Conservation (phyloP, 2,329 filamentous ascomycete species). For the Aspergillus sclerotialis region DNA sequence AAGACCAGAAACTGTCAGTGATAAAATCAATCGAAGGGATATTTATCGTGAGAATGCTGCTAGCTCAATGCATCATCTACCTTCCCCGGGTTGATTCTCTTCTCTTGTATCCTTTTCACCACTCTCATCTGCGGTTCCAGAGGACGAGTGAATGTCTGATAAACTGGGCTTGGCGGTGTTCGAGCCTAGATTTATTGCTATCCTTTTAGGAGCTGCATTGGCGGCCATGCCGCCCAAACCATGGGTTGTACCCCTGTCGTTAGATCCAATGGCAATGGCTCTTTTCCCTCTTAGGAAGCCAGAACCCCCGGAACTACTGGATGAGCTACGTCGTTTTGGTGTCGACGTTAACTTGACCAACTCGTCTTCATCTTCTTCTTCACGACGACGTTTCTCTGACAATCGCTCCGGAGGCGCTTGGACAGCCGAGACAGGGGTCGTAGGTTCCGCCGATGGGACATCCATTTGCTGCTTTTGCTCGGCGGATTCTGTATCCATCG, state of each 20-base stretch:
- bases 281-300: conserved; percentile 27
- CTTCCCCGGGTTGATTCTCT: conserved; percentile 16
- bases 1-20: no score
- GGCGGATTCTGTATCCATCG: conserved; percentile 48
- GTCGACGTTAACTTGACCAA: conserved; percentile 67
- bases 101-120: conserved; percentile 26
- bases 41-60: background rate
- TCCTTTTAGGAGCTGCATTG: conserved; percentile 27
- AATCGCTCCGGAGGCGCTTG: conserved; percentile 63
- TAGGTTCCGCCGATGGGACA: conserved; percentile 20
- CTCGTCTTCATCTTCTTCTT: conserved; percentile 87
- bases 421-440: conserved; percentile 16
- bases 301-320: conserved; percentile 25
- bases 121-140: conserved; percentile 11
- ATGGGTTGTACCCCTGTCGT: conserved; percentile 20
- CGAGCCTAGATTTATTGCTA: conserved; percentile 33
- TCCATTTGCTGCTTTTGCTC: conserved; percentile 12
- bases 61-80: conserved; percentile 6
- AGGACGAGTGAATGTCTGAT: conserved; percentile 9
- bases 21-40: background rate
- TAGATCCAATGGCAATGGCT: conserved; percentile 21
- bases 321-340: conserved; percentile 41
- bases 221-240: conserved; percentile 10
- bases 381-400: conserved; percentile 77
- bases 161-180: conserved; percentile 14